Evolutionary conservation across 2,329 filamentous ascomycete genomes (phyloP).

Genomic region (Epichloe sibirici): DNA sequence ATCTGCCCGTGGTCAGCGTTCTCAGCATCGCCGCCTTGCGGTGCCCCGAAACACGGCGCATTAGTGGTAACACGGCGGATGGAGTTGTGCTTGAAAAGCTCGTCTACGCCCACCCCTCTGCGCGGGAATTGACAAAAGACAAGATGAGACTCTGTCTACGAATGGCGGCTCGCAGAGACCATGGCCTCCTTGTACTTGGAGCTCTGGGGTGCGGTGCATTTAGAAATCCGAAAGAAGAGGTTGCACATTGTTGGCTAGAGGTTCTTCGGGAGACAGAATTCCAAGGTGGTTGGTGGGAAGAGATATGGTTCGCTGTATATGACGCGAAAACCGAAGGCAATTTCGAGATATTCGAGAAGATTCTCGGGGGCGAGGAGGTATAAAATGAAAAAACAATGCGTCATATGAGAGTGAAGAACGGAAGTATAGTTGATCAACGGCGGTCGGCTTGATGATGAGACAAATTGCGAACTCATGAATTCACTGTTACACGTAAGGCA

Average conservation of each 20-base stretch:
- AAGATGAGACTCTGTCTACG: constrained; percentile 52
- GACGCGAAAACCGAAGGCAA: constrained; percentile 34
- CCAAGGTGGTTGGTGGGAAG: constrained; percentile 48
- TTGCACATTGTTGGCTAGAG: constrained; percentile 50
- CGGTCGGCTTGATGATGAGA: too few species aligned
- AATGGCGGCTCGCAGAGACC: constrained; percentile 42
- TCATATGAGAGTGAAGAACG: too few species aligned
- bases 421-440: too few species aligned
- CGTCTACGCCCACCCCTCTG: constrained; percentile 28
- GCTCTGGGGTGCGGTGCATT: constrained; percentile 60
- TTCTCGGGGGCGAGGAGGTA: constrained; percentile 25
- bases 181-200: constrained; percentile 51
- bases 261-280: constrained; percentile 52
- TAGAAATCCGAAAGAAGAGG: constrained; percentile 45
- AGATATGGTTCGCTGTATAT: constrained; percentile 52
- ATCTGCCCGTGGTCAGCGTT: constrained; percentile 42
- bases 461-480: too few species aligned
- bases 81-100: constrained; percentile 15
- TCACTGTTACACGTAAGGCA: too few species aligned
- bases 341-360: constrained; percentile 34
- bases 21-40: constrained; percentile 47
- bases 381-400: constrained; percentile 6
- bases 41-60: constrained; percentile 21
- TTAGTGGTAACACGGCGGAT: constrained; percentile 8
- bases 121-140: constrained; percentile 42